phyloP scores from a whole-genome alignment of 2,329 filamentous ascomycete species.

The Diaporthe helianthi region DNA sequence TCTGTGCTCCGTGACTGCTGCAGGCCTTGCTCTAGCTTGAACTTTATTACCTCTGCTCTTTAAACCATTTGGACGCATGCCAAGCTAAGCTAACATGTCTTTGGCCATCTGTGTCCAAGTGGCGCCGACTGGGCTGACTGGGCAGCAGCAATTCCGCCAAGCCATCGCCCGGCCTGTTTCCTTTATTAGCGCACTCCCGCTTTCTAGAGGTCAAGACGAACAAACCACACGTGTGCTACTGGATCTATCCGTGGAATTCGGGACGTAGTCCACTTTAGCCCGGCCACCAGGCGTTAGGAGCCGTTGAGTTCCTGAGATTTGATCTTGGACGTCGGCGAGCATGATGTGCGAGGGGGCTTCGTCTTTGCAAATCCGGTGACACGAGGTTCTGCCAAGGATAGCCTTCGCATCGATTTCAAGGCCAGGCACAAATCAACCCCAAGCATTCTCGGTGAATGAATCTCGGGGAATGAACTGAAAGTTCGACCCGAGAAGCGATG shows the following conservation, averaged over 20 bases:
- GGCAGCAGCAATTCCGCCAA: constrained; percentile 1
- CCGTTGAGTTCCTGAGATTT: constrained; percentile 20
- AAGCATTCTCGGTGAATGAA: constrained; percentile 16
- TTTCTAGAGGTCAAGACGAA: constrained; percentile 1
- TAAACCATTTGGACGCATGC: background rate
- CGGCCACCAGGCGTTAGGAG: constrained; percentile 22
- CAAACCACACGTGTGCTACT: constrained; percentile 8
- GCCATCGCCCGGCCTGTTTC: constrained; percentile 12
- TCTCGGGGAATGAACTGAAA: constrained; percentile 25
- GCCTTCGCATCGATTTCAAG: constrained; percentile 28
- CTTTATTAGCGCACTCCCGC: constrained; percentile 22
- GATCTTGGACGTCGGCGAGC: background rate
- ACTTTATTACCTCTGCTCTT: constrained; percentile 27
- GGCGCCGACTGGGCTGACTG: constrained; percentile 11
- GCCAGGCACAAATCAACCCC: background rate
- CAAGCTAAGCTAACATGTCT: constrained; percentile 10
- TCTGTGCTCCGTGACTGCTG: constrained; percentile 29
- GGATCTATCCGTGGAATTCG: constrained; percentile 20
- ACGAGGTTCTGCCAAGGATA: constrained; percentile 3
- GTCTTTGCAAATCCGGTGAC: constrained; percentile 9
- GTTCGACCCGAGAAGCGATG: constrained; percentile 3
- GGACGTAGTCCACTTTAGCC: constrained; percentile 14
- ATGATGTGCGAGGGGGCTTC: constrained; percentile 6
- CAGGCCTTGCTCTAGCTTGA: constrained; percentile 25
- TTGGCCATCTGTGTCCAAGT: constrained; percentile 21